Percentiles rank a stretch among this genome's conserved stretches.
phyloP scores from a whole-genome alignment of 1,284 basidiomycete genomes.

The Kalmanozyma brasiliensis region DNA sequence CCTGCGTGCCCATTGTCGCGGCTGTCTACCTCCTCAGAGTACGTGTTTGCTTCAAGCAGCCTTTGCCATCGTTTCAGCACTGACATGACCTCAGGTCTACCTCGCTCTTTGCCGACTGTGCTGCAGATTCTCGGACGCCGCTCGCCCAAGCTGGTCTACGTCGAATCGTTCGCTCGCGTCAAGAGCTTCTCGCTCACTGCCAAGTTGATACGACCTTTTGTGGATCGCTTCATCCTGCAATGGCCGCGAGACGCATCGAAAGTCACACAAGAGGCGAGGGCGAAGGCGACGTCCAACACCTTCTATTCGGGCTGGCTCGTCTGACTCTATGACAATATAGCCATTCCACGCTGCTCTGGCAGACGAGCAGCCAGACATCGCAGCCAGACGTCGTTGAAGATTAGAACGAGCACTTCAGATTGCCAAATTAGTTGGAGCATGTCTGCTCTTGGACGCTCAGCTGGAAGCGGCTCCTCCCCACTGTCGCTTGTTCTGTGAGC shows the following conservation, averaged over 20 bases:
- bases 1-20: conserved; percentile 82
- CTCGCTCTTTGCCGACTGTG: background rate
- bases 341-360: no score
- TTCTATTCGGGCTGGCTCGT: conserved; percentile 42
- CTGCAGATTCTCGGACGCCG: conserved; percentile 78
- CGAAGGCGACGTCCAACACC: conserved; percentile 22
- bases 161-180: conserved; percentile 95
- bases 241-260: conserved; percentile 63
- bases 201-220: conserved; percentile 80
- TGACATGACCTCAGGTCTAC: no score
- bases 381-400: no score
- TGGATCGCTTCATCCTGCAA: conserved; percentile 77
- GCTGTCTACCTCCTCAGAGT: conserved; percentile 82
- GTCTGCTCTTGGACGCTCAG: no score
- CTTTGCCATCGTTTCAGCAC: background rate
- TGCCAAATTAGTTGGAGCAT: no score
- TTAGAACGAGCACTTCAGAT: no score
- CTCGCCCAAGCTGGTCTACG: conserved; percentile 82
- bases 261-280: background rate
- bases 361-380: no score
- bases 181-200: conserved; percentile 83
- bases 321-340: background rate
- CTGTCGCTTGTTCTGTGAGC: conserved; percentile 29
- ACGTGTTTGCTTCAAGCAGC: conserved; percentile 63
- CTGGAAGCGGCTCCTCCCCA: conserved; percentile 21